These are phyloP conservation scores for Fistulifera solaris DNA, from an alignment of 108 stramenopile species.

Conservation along the genomic window DNA sequence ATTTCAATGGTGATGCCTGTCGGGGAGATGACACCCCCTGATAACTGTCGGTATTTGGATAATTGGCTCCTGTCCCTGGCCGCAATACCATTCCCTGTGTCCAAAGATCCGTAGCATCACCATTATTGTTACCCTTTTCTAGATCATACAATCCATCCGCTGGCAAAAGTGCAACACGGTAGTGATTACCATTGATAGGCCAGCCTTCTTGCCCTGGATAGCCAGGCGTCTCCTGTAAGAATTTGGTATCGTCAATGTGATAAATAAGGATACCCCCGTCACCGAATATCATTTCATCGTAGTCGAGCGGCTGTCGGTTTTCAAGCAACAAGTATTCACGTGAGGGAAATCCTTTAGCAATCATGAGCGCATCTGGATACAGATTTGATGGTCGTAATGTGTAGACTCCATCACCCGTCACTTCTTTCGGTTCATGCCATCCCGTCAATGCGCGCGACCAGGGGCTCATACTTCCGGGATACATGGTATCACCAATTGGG, in stretches of 20 bases:
- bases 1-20: conserved; percentile 27
- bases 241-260: conserved; percentile 29
- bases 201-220: conserved; percentile 40
- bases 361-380: conserved; percentile 21
- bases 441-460: conserved; percentile 45
- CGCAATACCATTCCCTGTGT: conserved; percentile 5
- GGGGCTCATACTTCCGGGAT: conserved; percentile 36
- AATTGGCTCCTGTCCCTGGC: conserved; percentile 5
- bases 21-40: conserved; percentile 20
- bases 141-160: conserved; percentile 42
- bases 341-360: conserved; percentile 20
- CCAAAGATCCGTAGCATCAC: conserved; percentile 29
- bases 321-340: conserved; percentile 43
- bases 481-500: conserved; percentile 1
- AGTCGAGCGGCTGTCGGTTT: conserved; percentile 33
- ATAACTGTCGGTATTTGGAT: conserved; percentile 45
- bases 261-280: conserved; percentile 28
- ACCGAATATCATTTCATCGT: conserved; percentile 5
- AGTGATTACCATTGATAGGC: conserved; percentile 42
- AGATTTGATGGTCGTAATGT: conserved; percentile 17
- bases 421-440: conserved; percentile 36
- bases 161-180: conserved; percentile 35
- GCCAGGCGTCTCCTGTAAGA: conserved; percentile 7
- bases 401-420: conserved; percentile 36
- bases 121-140: conserved; percentile 25